Evolutionary conservation across 163 green algal species (phyloP).

Genomic region (Scenedesmus sp.): DNA sequence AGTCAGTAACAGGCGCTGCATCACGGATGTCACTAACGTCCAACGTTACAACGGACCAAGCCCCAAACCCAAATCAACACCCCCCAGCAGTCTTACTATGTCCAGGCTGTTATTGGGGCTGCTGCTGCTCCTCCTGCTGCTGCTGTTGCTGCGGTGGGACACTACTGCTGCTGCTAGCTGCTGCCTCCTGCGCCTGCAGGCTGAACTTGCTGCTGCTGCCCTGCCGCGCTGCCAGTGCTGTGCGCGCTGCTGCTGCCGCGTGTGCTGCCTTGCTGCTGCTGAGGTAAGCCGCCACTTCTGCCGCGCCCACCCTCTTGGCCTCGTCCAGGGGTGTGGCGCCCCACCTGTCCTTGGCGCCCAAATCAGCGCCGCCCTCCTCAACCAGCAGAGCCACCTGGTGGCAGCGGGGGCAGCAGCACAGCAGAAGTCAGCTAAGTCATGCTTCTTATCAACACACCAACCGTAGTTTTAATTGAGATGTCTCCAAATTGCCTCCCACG

Average conservation of each 20-base stretch:
- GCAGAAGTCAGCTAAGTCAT: background rate
- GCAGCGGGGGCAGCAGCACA: background rate
- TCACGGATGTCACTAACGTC: too few relatives aligned
- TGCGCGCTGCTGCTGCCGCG: background rate
- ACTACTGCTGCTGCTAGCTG: conserved; percentile 16
- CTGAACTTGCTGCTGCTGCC: conserved; percentile 10
- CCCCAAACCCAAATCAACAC: too few relatives aligned
- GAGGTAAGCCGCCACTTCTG: conserved; percentile 36
- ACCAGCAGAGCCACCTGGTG: conserved; percentile 58
- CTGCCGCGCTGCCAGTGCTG: background rate
- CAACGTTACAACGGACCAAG: too few relatives aligned
- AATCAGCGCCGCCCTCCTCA: conserved; percentile 61
- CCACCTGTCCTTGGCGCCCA: conserved; percentile 63
- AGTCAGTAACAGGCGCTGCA: too few relatives aligned
- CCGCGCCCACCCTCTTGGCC: conserved; percentile 50
- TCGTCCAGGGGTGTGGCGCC: conserved; percentile 63
- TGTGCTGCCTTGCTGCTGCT: background rate
- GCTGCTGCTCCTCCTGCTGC: background rate
- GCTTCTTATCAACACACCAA: too few relatives aligned
- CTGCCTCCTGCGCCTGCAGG: background rate
- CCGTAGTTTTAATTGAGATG: too few relatives aligned
- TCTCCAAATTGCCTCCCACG: too few relatives aligned
- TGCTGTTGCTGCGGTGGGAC: background rate
- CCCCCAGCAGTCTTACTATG: background rate
- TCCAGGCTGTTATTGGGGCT: background rate